A percentile compares a stretch with the other conserved stretches of the same genome.
These are phyloP conservation scores for Fusarium acutatum DNA, from an alignment of 2,329 filamentous ascomycete species.

Conservation along the genomic window DNA sequence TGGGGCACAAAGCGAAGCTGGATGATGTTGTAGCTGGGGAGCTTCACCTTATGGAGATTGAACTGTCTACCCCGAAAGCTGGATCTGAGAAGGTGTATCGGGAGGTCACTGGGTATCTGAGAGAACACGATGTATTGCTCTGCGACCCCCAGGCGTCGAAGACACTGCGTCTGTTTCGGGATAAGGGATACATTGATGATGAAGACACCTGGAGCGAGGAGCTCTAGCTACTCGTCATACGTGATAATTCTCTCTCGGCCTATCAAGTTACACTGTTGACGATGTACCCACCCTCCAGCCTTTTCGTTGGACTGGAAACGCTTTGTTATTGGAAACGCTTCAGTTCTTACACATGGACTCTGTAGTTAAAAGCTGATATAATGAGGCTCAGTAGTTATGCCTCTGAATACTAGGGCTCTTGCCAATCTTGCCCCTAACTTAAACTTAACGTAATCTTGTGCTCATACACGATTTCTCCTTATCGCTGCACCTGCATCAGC, in stretches of 20 bases:
- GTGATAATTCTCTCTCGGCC: neutral
- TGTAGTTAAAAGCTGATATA: neutral
- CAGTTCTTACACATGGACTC: neutral
- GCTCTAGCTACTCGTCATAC: neutral
- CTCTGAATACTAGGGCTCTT: neutral
- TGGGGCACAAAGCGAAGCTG: constrained; percentile 29
- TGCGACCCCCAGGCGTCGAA: constrained; percentile 30
- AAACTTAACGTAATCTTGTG: neutral
- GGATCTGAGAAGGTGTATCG: constrained; percentile 16
- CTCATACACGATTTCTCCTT: neutral
- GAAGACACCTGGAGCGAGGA: neutral
- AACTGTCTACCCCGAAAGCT: constrained; percentile 17
- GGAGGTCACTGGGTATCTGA: constrained; percentile 13
- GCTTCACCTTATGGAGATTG: constrained; percentile 36
- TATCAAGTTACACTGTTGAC: neutral
- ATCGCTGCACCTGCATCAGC: neutral
- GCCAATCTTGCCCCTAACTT: neutral
- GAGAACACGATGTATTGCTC: constrained; percentile 17
- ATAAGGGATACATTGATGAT: constrained; percentile 14
- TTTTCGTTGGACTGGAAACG: neutral
- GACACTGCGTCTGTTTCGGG: constrained; percentile 26
- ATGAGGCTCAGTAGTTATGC: neutral
- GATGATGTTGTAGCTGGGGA: constrained; percentile 30
- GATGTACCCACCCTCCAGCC: too few species aligned
- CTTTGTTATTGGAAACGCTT: neutral